Conservation (phyloP, 2,329 filamentous ascomycete genomes). For the Aspergillus melleus region DNA sequence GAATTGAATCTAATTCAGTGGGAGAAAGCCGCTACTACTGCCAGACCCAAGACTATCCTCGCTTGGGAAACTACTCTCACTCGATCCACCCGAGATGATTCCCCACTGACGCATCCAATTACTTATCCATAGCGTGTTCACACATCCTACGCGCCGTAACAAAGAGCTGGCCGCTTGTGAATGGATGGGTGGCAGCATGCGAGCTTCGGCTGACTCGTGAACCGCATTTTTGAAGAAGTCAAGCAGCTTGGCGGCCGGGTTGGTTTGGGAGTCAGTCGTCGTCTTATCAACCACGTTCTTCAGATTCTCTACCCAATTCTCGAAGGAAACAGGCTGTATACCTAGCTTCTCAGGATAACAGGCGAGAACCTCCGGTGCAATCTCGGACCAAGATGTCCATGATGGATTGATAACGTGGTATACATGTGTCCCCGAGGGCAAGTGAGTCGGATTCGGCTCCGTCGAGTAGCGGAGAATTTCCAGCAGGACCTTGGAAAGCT, state of each 20-base stretch:
- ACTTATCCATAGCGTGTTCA: background rate
- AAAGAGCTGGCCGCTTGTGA: background rate
- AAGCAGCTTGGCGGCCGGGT: background rate
- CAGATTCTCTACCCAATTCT: background rate
- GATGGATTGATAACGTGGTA: background rate
- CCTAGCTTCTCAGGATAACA: background rate
- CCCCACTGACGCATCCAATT: conserved; percentile 1
- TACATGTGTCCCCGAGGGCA: background rate
- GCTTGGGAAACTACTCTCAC: background rate
- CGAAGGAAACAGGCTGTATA: background rate
- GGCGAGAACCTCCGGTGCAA: background rate
- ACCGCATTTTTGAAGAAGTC: background rate
- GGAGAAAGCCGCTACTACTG: background rate
- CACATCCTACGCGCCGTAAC: background rate
- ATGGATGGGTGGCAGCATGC: background rate
- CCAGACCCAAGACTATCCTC: background rate
- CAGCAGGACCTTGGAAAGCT: background rate
- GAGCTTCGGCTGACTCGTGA: background rate
- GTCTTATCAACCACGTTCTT: background rate
- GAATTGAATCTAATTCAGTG: background rate
- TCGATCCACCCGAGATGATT: background rate
- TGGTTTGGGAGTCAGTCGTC: background rate
- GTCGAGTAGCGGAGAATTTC: background rate
- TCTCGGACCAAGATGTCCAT: background rate
- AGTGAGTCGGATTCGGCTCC: background rate